Evolutionary conservation across 1,284 basidiomycete genomes (phyloP), one percentile per base, ranked within the genome.

Genomic region (Paramarasmius palmivorus): DNA sequence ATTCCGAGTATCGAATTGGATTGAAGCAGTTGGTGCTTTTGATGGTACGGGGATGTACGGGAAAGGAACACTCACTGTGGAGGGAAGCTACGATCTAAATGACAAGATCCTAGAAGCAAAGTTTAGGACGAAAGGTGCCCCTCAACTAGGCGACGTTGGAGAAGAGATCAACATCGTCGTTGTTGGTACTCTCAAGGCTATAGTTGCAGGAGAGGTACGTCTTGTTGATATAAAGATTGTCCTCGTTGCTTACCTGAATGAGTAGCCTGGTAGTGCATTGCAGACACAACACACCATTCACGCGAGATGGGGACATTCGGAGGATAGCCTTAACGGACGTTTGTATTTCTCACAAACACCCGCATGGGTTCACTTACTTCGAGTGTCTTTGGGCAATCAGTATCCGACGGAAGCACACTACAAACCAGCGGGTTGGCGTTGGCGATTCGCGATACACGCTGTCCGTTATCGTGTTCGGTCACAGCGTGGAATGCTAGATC

Each of bases 31-130:
- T 15, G 39, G 45, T 10, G 7, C 3, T 1, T 52, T 56, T 23
- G 9, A 37, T 9, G 55, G 50, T 14, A 40, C 14, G 17, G 55
- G 55, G 4, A 49, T 39, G n/a, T 56, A 49, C 26, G 26, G 32
- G 1, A 40, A 52, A 48, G 50, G 55, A 0, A 38, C 12, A 10
- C 10, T 56, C 14, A n/a, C 20, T 20, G 32, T 56, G 1, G 17
- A 40, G 35, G 55, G 55, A 1, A 37, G 19, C n/a, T 32, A 32
- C 23, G 39, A 41, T 20, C n/a, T n/a, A 25, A 42, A 40, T 14
- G 29, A 23, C 23, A 46, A 29, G 6, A 26, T n/a, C n/a, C 3
- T 46, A 3, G 20, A 50, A 41, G 32, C 29, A 25, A 17, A 22
- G 29, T 6, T 34, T 19, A 12, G 12, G 12, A 23, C 50, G 23